These are phyloP conservation scores for Pouteria glomerata DNA, from an alignment of 148 eudicot genomes.

Conservation along the genomic window DNA sequence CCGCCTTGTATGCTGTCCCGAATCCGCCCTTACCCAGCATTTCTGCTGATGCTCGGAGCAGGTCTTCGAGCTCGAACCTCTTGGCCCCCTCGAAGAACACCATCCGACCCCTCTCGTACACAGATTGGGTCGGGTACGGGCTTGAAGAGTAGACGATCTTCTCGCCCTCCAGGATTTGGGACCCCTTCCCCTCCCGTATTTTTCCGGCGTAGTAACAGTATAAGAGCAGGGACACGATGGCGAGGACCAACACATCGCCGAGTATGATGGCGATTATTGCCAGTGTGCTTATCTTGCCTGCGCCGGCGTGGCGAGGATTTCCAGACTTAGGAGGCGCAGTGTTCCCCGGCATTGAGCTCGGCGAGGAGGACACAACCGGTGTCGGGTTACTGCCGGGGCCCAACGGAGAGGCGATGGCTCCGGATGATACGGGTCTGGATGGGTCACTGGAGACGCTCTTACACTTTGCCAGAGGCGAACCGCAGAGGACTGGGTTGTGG, in stretches of 20 bases:
- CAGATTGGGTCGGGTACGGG: slow-evolving; percentile 39
- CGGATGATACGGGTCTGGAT: slow-evolving; percentile 31
- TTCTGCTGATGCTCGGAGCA: slow-evolving; percentile 86
- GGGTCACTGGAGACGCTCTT: slow-evolving; percentile 18
- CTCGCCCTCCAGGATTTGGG: slow-evolving; percentile 38
- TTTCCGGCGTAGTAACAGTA: slow-evolving; percentile 39
- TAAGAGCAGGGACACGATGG: slow-evolving; percentile 29
- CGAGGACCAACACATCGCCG: slow-evolving; percentile 60
- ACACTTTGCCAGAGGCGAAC: slow-evolving; percentile 45
- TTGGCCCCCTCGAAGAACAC: slow-evolving; percentile 70
- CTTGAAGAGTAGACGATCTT: slow-evolving; percentile 67
- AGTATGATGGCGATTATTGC: slow-evolving; percentile 50
- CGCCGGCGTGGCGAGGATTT: neutral
- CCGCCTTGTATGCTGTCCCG: slow-evolving; percentile 93
- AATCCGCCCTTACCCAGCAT: slow-evolving; percentile 86
- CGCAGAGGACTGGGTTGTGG: slow-evolving; percentile 48
- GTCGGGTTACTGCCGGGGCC: slow-evolving; percentile 8
- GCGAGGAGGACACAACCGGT: slow-evolving; percentile 36
- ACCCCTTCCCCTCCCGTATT: neutral
- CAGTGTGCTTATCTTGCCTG: slow-evolving; percentile 30
- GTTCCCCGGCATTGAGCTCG: slow-evolving; percentile 31
- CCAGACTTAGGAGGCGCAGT: slow-evolving; percentile 9
- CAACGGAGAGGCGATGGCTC: slow-evolving; percentile 21
- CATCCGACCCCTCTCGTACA: slow-evolving; percentile 57
- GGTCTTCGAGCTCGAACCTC: slow-evolving; percentile 86